Evolutionary conservation across 2,329 filamentous ascomycete species (phyloP).

Genomic region (Hymenoscyphus fraxineus): DNA sequence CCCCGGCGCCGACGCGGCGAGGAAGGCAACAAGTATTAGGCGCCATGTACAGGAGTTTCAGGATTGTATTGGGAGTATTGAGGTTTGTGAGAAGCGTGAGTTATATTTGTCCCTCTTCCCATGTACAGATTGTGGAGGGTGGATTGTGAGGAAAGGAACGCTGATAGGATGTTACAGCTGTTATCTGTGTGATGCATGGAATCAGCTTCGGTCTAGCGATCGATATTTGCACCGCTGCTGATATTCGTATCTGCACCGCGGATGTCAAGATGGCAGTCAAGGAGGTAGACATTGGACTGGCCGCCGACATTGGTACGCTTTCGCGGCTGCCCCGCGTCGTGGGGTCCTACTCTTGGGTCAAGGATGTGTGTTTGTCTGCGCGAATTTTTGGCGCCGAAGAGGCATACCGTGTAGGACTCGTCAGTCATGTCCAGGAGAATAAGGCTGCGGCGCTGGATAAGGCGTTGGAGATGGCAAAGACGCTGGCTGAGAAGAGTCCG

Average conservation of each 20-base stretch:
- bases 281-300: conserved; percentile 78
- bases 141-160: too few species aligned
- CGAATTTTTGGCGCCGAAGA: conserved; percentile 66
- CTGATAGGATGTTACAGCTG: conserved; percentile 46
- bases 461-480: conserved; percentile 58
- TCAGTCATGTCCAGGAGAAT: conserved; percentile 59
- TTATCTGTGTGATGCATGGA: conserved; percentile 78
- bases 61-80: conserved; percentile 68
- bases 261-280: conserved; percentile 67
- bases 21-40: conserved; percentile 59
- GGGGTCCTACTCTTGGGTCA: conserved; percentile 69
- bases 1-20: conserved; percentile 56
- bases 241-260: conserved; percentile 62
- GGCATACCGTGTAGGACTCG: conserved; percentile 66
- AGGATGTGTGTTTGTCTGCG: conserved; percentile 71
- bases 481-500: conserved; percentile 78
- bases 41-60: conserved; percentile 78
- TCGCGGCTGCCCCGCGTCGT: conserved; percentile 70
- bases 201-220: conserved; percentile 74
- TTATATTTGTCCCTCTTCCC: conserved; percentile 20
- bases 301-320: conserved; percentile 75
- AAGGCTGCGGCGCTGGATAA: conserved; percentile 61
- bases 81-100: conserved; percentile 84
- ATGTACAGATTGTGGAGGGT: background rate
- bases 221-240: conserved; percentile 66